Base-by-base conservation (phyloP, 1,139 yeast genomes). In the Sugiyamaella grinbergsii region DNA sequence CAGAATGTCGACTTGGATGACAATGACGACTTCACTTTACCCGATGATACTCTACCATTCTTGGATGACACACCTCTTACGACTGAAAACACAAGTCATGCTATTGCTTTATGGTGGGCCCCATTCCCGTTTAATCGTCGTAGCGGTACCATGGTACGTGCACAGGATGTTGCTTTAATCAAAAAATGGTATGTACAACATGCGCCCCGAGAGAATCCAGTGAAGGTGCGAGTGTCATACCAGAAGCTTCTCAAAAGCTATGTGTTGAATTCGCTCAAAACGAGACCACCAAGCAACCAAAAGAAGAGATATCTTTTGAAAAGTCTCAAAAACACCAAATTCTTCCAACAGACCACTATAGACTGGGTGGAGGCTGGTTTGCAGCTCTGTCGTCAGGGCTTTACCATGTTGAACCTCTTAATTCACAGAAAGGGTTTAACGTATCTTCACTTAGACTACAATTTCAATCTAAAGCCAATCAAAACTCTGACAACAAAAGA, bases 351-450 rank as follows among this genome's bases (percentile, higher is more conserved):
- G 62, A 93, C 98, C 0, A 78, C 90, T 0, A 83, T 93, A 46
- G 98, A 93, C 67, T 94, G 99, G 99, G 94, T 93, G 1, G 99
- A 94, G 66, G 98, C 98, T 1, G 98, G 97, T 23, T 71, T 93
- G 50, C 98, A 93, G 68, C 82, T 94, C 1, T 87, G 96, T 63
- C 79, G 83, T 32, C 99, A 94, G 67, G 98, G 98, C 0, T 88
- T 85, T 67, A 91, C 90, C 60, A 91, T 93, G 96, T 76, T 94
- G 41, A 93, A 91, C 64, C 72, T 94, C 33, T 72, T 94, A 58
- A 89, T 94, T 42, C 98, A 94, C 67, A 80, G 91, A 62, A 85
- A 88, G 62, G 98, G 98, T 0, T 73, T 94, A 32, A 90, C 97
- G 0, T 94, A 90, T 64, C 72, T 94, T 54, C 99, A 94, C 71